Evolutionary conservation across 352 stramenopile genomes (phyloP).

Genomic region (Globisporangium cederbergense): DNA sequence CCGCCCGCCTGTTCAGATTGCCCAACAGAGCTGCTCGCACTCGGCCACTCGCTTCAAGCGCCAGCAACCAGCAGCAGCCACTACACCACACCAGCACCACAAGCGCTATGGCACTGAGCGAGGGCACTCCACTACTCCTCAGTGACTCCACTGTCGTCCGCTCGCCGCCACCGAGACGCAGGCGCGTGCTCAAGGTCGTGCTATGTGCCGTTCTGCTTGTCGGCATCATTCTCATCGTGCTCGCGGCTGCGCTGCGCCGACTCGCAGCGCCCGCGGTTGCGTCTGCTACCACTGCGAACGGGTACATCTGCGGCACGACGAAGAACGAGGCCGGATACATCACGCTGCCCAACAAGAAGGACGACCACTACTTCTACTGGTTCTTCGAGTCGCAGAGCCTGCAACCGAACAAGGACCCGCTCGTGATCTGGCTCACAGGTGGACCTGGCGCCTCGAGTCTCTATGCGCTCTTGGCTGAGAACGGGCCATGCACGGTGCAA

Average conservation of each 20-base stretch:
- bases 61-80: background rate
- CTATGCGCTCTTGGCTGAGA: slow-evolving; percentile 28
- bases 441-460: slow-evolving; percentile 34
- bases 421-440: slow-evolving; percentile 41
- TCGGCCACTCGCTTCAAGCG: background rate
- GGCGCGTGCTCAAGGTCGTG: slow-evolving; percentile 1
- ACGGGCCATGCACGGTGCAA: slow-evolving; percentile 32
- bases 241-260: background rate
- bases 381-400: slow-evolving; percentile 29
- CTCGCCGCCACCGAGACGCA: background rate
- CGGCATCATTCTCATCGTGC: background rate
- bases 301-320: slow-evolving; percentile 20
- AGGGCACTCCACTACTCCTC: background rate
- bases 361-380: slow-evolving; percentile 47
- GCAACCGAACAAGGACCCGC: slow-evolving; percentile 20
- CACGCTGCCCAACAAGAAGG: slow-evolving; percentile 29
- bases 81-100: background rate
- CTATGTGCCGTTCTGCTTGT: background rate
- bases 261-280: background rate
- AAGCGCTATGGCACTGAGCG: background rate
- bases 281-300: background rate
- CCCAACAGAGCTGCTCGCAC: background rate
- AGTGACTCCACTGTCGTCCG: background rate
- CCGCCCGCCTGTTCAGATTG: background rate
- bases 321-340: slow-evolving; percentile 32